Conservation (phyloP, 208 protist genomes). For the Novymonas esmeraldas region DNA sequence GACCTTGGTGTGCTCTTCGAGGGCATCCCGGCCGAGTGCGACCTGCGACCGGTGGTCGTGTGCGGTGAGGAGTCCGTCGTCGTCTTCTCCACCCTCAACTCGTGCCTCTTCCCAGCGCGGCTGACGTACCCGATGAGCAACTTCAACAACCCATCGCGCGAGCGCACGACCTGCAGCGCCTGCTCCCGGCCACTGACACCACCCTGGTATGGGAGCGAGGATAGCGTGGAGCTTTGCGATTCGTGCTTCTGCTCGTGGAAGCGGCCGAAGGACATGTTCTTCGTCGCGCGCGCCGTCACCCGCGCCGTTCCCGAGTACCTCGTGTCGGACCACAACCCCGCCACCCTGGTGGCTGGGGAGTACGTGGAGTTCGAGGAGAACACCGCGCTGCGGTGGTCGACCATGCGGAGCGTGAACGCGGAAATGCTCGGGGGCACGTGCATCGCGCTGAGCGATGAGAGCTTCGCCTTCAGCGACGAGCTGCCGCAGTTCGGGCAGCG, state of each 20-base stretch:
- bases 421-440: constrained; percentile 47
- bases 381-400: constrained; percentile 61
- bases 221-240: constrained; percentile 62
- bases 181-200: constrained; percentile 33
- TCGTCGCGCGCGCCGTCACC: constrained; percentile 27
- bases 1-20: constrained; percentile 88
- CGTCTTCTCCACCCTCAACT: constrained; percentile 81
- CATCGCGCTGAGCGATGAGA: constrained; percentile 55
- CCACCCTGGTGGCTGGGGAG: constrained; percentile 45
- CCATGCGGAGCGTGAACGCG: constrained; percentile 72
- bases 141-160: constrained; percentile 40
- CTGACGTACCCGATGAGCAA: constrained; percentile 65
- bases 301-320: constrained; percentile 59
- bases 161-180: constrained; percentile 20
- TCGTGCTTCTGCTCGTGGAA: constrained; percentile 86
- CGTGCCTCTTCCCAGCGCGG: constrained; percentile 71
- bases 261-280: constrained; percentile 75
- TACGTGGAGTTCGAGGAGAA: constrained; percentile 86
- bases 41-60: constrained; percentile 70
- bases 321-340: constrained; percentile 57
- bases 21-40: constrained; percentile 42
- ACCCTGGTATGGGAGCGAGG: constrained; percentile 75
- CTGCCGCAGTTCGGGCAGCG: constrained; percentile 46
- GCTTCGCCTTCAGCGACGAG: constrained; percentile 65
- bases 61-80: constrained; percentile 70